Evolutionary conservation across 192 early-diverging fungal genomes (phyloP).

Genomic region (Podila epigama): DNA sequence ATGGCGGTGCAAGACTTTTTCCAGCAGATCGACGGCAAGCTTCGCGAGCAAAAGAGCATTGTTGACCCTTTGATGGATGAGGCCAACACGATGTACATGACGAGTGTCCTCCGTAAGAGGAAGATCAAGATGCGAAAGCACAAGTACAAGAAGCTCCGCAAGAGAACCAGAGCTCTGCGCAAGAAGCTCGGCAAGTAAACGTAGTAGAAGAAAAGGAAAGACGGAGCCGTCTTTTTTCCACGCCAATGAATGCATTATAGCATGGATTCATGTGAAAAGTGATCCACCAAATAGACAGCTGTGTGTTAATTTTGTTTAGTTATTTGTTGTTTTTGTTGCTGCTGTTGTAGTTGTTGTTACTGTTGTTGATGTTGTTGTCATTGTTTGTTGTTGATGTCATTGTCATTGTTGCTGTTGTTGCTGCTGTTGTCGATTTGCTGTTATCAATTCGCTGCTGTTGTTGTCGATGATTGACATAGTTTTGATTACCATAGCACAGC

Average conservation of each 20-base stretch:
- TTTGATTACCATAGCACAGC: no score
- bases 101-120: slow-evolving; percentile 84
- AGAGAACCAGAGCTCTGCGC: slow-evolving; percentile 77
- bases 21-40: slow-evolving; percentile 9
- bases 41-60: slow-evolving; percentile 5
- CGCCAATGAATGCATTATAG: no score
- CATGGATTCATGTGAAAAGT: no score
- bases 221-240: not conserved
- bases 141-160: slow-evolving; percentile 90
- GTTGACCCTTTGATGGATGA: slow-evolving; percentile 14
- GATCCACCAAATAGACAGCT: no score
- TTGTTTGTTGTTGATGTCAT: no score
- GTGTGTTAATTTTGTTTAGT: no score
- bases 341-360: no score
- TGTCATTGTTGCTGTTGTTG: no score
- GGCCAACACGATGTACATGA: slow-evolving; percentile 60
- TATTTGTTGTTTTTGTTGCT: not conserved
- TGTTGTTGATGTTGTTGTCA: no score
- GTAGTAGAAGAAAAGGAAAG: not conserved
- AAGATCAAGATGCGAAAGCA: slow-evolving; percentile 97
- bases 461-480: no score
- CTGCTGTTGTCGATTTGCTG: no score
- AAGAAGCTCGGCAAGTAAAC: slow-evolving; percentile 78
- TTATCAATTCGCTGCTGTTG: no score
- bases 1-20: slow-evolving; percentile 38